These are phyloP conservation scores for Tetradesmus obliquus DNA, from an alignment of 139 green algal genomes.

Conservation along the genomic window DNA sequence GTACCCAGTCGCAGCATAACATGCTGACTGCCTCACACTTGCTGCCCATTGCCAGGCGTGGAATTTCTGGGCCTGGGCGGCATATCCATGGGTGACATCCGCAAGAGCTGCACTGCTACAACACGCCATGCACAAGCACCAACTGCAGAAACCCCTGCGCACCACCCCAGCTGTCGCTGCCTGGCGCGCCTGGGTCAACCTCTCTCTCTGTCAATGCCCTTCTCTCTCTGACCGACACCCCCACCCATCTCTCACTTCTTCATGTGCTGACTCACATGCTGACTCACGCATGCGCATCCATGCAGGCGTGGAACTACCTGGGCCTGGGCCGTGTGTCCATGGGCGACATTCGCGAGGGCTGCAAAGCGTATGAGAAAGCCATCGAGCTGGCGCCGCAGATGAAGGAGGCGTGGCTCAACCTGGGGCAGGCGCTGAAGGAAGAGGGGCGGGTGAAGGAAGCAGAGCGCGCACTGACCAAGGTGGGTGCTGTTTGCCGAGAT, in stretches of 20 bases:
- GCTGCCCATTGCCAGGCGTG: constrained; percentile 46
- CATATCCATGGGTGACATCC: constrained; percentile 56
- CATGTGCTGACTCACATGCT: too few relatives aligned
- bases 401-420: constrained; percentile 83
- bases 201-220: too few relatives aligned
- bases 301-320: constrained; percentile 73
- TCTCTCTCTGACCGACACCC: too few relatives aligned
- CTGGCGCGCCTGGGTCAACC: too few relatives aligned
- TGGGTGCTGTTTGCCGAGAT: constrained; percentile 53
- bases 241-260: too few relatives aligned
- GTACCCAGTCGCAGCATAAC: too few relatives aligned
- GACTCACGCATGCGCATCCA: too few relatives aligned
- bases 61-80: constrained; percentile 77
- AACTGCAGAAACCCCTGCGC: too few relatives aligned
- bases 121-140: too few relatives aligned
- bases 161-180: background rate
- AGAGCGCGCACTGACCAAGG: constrained; percentile 65
- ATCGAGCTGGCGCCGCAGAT: constrained; percentile 67
- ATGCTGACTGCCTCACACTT: too few relatives aligned
- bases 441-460: constrained; percentile 69
- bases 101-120: background rate
- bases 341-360: constrained; percentile 81
- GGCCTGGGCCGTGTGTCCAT: constrained; percentile 69
- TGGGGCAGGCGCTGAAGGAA: constrained; percentile 74
- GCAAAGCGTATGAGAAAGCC: constrained; percentile 72